Base-by-base conservation (phyloP, 306 rosid species). In the Ziziphus jujuba region DNA sequence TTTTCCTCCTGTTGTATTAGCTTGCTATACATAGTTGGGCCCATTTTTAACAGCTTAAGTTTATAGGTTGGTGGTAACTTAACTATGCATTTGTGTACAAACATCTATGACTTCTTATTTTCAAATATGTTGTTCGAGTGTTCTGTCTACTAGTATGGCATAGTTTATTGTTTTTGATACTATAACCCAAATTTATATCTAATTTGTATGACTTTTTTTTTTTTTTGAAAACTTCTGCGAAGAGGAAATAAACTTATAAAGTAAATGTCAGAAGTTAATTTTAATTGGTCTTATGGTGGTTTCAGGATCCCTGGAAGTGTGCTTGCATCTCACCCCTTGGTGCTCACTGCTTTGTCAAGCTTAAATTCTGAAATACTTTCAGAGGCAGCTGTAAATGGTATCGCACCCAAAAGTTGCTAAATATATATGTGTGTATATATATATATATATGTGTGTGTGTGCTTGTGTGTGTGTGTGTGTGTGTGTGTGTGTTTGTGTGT, bases 301-400 rank as follows among this genome's bases (percentile, higher is more conserved):
- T 80, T 76, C 92, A 95, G 99, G 88, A 80, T 95, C 69, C 92
- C 96, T 14, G 99, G 96, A 68, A 82, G 89, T 70, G 77, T 84
- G 82, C 97, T 95, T 69, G 87, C 92, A 74, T 77, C 96, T 64
- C 96, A 95, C 65, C 99, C 97, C 7, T 81, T 95, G 81, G 97
- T 90, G 79, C 95, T 85, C 66, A 85, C 96, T 17, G 96, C 99
- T 70, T 78, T 95, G 67, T 85, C 97, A 61, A 95, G 91, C 84
- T 88, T 95, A 87, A 87, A 82, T 84, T 84, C 96, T 25, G 99
- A 91, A 59, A 69, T 87, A 65, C 85, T 95, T 63, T 95, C 96
- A 22, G 99, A 95, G 91, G 99, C 97, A 40, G 77, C 97, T n/a
- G 99, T 88, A 70, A 95, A 95, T 70, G 99, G 99, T 95, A 88